Evolutionary conservation across 1,139 yeast genomes (phyloP), one percentile per base, ranked within the genome.

Genomic region (Candida labiduridarum): DNA sequence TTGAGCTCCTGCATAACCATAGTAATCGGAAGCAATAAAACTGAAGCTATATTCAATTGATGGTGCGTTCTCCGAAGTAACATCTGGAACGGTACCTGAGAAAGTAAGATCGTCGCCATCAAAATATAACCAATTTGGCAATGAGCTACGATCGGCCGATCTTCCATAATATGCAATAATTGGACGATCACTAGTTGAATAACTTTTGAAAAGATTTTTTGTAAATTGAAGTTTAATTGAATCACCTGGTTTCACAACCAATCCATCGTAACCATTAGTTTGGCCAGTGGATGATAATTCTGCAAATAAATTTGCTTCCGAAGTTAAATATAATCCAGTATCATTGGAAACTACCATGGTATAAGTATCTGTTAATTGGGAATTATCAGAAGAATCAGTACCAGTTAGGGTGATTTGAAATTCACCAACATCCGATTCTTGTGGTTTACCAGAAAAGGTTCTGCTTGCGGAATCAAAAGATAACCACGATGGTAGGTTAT

Each of bases 71-170:
- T 80, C 77, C 1, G 97, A 88, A 57, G 88, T 86, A 30, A 89
- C 89, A 8, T 87, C 73, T 3, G 99, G 99, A 0, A 96, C 94
- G 1, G 85, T 84, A 39, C 99, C 99, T 39, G 83, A 76, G 65
- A 91, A 92, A n/a, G 87, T 78, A 55, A 89, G 69, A 49, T 72
- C 74, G 40, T 74, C 71, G 9, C 84, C 65, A 62, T 89, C 83
- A 63, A 92, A 94, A 50, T 69, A 66, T 48, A 91, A 72, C 99
- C 99, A 94, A 60, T 82, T 85, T 25, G 99, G 99, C 49, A 94
- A 76, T 1, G 99, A 95, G 1, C 96, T 80, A 63, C 94, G 82
- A 63, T 89, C 89, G 18, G 77, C 72, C 16, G 94, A 83, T 56
- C 89, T 80, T n/a, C 97, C 97, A 61, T 89, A 88, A 69, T 87